A percentile compares a stretch with the other conserved stretches of the same genome.
Evolutionary conservation across 2,329 filamentous ascomycete genomes (phyloP).

Genomic region (Penicillium sumatraense): DNA sequence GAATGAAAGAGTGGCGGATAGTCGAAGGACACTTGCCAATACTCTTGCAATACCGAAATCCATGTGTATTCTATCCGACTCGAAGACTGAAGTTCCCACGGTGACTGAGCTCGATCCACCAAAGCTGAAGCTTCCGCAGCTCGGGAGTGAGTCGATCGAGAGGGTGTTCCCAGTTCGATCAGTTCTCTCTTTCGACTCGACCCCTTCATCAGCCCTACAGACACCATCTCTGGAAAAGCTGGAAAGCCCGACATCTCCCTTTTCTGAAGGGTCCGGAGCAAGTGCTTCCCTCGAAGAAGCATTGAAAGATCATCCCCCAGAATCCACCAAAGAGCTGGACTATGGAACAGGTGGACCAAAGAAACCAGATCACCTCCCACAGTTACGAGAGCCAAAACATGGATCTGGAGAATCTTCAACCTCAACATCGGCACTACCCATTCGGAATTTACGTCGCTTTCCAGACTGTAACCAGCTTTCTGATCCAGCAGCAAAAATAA

Average conservation of each 20-base stretch:
- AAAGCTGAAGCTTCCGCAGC: conserved; percentile 28
- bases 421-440: conserved; percentile 1
- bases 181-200: conserved; percentile 70
- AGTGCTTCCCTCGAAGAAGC: conserved; percentile 6
- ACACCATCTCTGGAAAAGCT: conserved; percentile 30
- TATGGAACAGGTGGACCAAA: background rate
- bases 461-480: background rate
- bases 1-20: conserved; percentile 10
- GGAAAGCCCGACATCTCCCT: conserved; percentile 24
- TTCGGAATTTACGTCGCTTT: background rate
- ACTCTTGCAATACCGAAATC: conserved; percentile 23
- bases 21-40: conserved; percentile 9
- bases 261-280: conserved; percentile 13
- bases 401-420: conserved; percentile 1
- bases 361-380: conserved; percentile 8
- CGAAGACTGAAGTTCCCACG: conserved; percentile 19
- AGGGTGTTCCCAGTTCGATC: conserved; percentile 82
- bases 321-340: background rate
- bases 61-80: conserved; percentile 26
- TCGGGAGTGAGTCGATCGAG: conserved; percentile 50
- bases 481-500: background rate
- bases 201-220: conserved; percentile 26
- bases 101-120: conserved; percentile 18
- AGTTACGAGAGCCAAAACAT: conserved; percentile 10
- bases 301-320: background rate